Evolutionary conservation across 345 rosid genomes (phyloP).

Genomic region (Toxicodendron radicans): DNA sequence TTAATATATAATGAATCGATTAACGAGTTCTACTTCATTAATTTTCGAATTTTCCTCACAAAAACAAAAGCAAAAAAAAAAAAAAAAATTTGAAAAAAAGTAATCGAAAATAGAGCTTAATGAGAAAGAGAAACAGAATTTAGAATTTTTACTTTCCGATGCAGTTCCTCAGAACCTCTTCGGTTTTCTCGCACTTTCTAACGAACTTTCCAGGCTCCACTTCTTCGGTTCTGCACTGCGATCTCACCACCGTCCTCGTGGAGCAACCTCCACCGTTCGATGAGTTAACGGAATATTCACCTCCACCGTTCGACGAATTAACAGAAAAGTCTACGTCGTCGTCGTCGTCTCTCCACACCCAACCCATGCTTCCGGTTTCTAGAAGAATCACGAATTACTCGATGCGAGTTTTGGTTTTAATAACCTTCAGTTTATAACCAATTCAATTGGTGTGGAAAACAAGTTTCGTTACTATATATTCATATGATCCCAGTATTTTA

Average conservation of each 20-base stretch:
- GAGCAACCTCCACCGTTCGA: conserved; percentile 45
- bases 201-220: conserved; percentile 85
- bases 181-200: conserved; percentile 82
- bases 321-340: conserved; percentile 19
- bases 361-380: conserved; percentile 42
- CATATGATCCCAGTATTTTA: too few relatives aligned
- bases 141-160: conserved; percentile 52
- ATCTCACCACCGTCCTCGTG: conserved; percentile 58
- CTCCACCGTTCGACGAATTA: conserved; percentile 24
- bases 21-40: neutral
- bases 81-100: neutral
- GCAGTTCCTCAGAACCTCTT: conserved; percentile 72
- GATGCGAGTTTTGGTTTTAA: too few relatives aligned
- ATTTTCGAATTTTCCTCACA: neutral
- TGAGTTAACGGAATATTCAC: neutral
- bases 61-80: neutral
- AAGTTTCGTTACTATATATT: too few relatives aligned
- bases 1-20: too few relatives aligned
- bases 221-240: conserved; percentile 87
- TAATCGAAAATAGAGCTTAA: neutral
- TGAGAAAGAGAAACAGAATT: neutral
- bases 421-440: too few relatives aligned
- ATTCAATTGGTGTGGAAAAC: too few relatives aligned
- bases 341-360: conserved; percentile 66
- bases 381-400: too few relatives aligned